Evolutionary conservation across 2,329 filamentous ascomycete species (phyloP).

Genomic region (Fusarium palustre): DNA sequence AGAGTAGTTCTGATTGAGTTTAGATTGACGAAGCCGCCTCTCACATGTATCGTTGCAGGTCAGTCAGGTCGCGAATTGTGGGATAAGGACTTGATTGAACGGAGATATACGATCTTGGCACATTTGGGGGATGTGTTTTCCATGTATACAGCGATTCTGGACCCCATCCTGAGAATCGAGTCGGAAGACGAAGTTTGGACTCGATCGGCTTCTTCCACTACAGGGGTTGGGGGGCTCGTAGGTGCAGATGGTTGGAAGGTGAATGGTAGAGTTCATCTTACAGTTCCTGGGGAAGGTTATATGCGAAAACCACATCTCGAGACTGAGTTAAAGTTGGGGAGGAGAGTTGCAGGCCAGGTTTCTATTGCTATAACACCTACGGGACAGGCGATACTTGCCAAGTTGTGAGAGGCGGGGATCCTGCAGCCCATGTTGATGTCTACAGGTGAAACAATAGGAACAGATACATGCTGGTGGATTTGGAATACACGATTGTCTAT

Average conservation of each 20-base stretch:
- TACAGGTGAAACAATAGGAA: too few species aligned
- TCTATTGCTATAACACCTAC: not conserved
- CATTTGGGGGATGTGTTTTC: not conserved
- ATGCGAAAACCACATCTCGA: not conserved
- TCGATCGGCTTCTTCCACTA: too few species aligned
- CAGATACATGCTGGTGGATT: not conserved
- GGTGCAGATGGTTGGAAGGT: too few species aligned
- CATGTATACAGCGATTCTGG: not conserved
- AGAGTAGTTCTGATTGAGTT: not conserved
- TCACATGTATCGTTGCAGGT: not conserved
- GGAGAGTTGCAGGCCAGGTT: not conserved
- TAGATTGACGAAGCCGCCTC: not conserved
- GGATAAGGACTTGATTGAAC: not conserved
- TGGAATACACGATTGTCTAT: not conserved
- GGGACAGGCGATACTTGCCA: not conserved
- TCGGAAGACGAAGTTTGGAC: not conserved
- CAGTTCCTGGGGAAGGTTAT: not conserved
- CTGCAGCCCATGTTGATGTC: not conserved
- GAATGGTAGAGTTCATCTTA: not conserved
- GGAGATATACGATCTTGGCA: not conserved
- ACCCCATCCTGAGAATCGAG: not conserved
- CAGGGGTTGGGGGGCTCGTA: not conserved
- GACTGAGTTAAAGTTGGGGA: not conserved
- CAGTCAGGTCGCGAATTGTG: not conserved
- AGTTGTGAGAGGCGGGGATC: not conserved